Percentiles rank a stretch among this genome's conserved stretches.
Conservation (phyloP, 345 rosid species). For the Hypericum perforatum region DNA sequence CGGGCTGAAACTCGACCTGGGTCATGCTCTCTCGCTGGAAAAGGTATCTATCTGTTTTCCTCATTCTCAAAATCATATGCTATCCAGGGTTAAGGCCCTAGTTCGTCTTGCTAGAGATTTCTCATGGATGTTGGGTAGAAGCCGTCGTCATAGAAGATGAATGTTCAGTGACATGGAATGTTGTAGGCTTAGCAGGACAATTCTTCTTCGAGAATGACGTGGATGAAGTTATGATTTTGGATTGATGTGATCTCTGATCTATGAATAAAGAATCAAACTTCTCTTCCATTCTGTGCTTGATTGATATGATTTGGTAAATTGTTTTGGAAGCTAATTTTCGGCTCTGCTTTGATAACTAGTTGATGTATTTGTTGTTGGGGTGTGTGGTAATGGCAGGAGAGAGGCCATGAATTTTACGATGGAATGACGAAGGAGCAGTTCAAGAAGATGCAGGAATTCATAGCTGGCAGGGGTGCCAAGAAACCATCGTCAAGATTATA, state of each 20-base stretch:
- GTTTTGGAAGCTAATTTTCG: background rate
- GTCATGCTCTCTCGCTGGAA: conserved; percentile 61
- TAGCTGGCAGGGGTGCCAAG: conserved; percentile 52
- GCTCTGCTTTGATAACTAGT: background rate
- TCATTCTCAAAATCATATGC: no score
- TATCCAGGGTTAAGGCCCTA: no score
- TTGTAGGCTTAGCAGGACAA: no score
- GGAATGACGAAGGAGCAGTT: conserved; percentile 90
- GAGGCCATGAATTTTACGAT: conserved; percentile 60
- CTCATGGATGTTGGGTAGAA: no score
- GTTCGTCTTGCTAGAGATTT: background rate
- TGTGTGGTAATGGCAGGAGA: conserved; percentile 35
- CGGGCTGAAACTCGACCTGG: conserved; percentile 67
- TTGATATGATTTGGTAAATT: background rate
- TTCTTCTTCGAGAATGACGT: no score
- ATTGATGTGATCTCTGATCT: no score
- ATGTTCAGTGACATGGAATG: no score
- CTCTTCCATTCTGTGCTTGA: background rate
- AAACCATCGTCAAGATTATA: conserved; percentile 59
- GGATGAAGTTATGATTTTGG: no score
- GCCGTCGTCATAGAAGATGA: no score
- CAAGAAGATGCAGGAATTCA: conserved; percentile 92
- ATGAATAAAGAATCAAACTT: background rate
- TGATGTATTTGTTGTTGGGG: background rate
- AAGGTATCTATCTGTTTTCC: conserved; percentile 36